Base-by-base conservation (phyloP, 305 asterid genomes). In the Andrographis paniculata region DNA sequence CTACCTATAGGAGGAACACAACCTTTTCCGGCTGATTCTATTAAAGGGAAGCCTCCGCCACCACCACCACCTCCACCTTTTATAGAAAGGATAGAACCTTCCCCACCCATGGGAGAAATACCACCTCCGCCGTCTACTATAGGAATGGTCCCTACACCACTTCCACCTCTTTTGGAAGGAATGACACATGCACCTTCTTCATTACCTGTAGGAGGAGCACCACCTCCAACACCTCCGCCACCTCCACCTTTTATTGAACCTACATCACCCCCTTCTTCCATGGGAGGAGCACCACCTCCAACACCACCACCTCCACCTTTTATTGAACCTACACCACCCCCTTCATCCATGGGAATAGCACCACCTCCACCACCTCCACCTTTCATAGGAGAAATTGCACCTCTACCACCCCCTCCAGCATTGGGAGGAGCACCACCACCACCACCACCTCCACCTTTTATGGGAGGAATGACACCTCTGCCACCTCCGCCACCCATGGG, bases 401-500 rank as follows among this genome's bases (percentile, higher is more conserved):
- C 80, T 14, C 69, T 69, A 33, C 67, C 71, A 14, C 73, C 77
- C 8, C 53, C 57, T 13, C 61, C 61, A 21, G 69, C 65, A 28
- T 51, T 63, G 36, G 61, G 62, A 17, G 63, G 72, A 36, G 70
- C 61, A 31, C 73, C 79, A 16, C 70, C 73, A n/a, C 78, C 76
- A 31, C 81, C 78, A 16, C 76, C 76, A 15, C 74, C 71, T 28
- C 65, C 64, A 18, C 53, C 39, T 23, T n/a, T 9, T 40, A 16
- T 18, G 30, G 14, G 45, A n/a, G 80, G 80, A 49, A 69, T 74
- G 4, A 67, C 64, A 18, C 78, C 78, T 18, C 79, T 75, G 6
- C 70, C 72, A 14, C 72, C 80, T 48, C 79, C 77, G 46, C 77
- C 77, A 40, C 80, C 77, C 14, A 36, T 35, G 39, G 65, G 80